Base-by-base conservation (phyloP, 331 rosid species). In the Cydonia oblonga region DNA sequence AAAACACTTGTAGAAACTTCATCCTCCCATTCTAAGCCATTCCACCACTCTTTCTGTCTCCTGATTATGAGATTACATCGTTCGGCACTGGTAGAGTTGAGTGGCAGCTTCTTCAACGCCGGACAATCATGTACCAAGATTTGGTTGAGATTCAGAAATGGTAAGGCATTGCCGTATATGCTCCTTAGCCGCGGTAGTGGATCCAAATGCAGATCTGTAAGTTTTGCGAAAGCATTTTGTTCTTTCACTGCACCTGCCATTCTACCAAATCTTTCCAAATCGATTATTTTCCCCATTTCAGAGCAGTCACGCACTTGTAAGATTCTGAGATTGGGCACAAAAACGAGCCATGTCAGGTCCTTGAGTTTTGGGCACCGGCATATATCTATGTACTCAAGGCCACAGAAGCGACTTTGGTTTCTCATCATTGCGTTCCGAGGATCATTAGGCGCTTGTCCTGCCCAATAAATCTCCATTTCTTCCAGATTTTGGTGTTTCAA, bases 41-140 rank as follows among this genome's bases (percentile, higher is more conserved):
- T 70, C 81, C 76, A 71, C 81, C 81, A 77, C 5, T 25, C 35
- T 53, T 19, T 12, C 26, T 70, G 52, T 65, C 81, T 68, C 28
- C 25, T 44, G 7, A 77, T 70, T 0, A 18, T 63, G 24, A 63
- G 44, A 63, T 57, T 52, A 22, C 42, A 1, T n/a, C 49, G 19
- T 54, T 64, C 28, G 16, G 72, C 67, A 42, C 60, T 64, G 51
- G 16, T 8, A 54, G 35, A 70, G 73, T 78, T 26, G 9, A 78
- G 24, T 56, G 73, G 77, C 20, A 72, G 73, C 68, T 26, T 77
- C 35, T 14, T 63, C 8, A 77, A 24, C 4, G 5, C 14, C 2
- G 72, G 60, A 70, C 81, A 71, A 1, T 35, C 22, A n/a, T 0
- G 0, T 38, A 77, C 62, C 4, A 1, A 8, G 23, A 77, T 53